Percentiles rank a stretch among this genome's conserved stretches.
Conservation (phyloP, 306 rosid species). For the Spatholobus suberectus region DNA sequence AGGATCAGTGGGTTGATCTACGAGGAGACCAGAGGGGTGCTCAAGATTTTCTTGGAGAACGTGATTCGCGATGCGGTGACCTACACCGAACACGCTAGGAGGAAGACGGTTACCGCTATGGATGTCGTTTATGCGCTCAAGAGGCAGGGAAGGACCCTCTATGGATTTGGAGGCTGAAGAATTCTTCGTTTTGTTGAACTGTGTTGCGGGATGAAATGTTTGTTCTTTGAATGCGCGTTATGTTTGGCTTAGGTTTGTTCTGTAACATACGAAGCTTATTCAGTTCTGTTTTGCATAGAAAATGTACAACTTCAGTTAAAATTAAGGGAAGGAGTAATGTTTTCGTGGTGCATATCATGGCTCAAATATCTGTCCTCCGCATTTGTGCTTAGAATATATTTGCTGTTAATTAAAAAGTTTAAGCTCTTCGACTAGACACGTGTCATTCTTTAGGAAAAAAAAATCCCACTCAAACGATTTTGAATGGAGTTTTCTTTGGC, state of each 20-base stretch:
- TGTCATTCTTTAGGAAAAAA: too few species aligned
- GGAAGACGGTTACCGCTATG: constrained; percentile 37
- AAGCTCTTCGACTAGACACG: too few species aligned
- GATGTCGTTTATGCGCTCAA: constrained; percentile 36
- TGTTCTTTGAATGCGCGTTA: not conserved
- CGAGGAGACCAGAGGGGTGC: constrained; percentile 45
- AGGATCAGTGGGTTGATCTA: constrained; percentile 46
- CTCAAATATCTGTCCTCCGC: too few species aligned
- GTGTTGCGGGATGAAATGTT: not conserved
- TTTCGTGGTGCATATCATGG: not conserved
- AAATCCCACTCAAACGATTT: too few species aligned
- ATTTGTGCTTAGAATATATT: too few species aligned
- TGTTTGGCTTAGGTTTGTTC: not conserved
- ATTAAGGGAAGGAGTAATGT: not conserved
- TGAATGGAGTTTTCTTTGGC: too few species aligned
- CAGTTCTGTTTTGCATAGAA: not conserved
- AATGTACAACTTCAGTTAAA: not conserved
- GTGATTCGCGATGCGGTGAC: constrained; percentile 41
- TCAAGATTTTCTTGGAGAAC: constrained; percentile 43
- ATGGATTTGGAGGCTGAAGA: constrained; percentile 27
- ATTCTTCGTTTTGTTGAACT: not conserved
- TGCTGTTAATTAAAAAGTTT: too few species aligned
- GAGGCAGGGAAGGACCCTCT: constrained; percentile 38
- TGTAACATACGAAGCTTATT: not conserved
- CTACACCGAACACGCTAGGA: constrained; percentile 31